A percentile compares a stretch with the other conserved stretches of the same genome.
Conservation (phyloP, 257 asterid species). For the Phtheirospermum japonicum region DNA sequence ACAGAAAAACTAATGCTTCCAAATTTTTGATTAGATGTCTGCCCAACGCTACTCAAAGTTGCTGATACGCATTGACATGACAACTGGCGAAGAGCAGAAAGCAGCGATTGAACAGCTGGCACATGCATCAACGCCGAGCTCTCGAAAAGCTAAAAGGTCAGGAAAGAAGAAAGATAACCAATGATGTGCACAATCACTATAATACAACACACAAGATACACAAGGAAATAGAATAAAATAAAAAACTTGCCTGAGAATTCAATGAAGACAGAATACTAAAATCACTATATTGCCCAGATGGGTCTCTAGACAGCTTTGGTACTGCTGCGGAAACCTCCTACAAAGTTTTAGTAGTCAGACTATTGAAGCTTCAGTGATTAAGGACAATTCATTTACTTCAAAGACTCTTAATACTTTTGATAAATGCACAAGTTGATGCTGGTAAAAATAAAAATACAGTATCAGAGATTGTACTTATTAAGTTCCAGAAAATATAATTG, state of each 20-base stretch:
- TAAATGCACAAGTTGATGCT: conserved; percentile 16
- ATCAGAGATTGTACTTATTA: neutral
- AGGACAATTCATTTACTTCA: conserved; percentile 16
- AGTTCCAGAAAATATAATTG: conserved; percentile 8
- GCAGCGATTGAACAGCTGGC: conserved; percentile 86
- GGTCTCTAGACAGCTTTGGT: conserved; percentile 81
- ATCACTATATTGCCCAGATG: conserved; percentile 94
- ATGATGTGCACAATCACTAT: conserved; percentile 23
- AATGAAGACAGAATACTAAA: conserved; percentile 89
- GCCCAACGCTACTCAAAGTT: conserved; percentile 60
- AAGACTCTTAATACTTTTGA: conserved; percentile 2
- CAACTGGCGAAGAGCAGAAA: conserved; percentile 88
- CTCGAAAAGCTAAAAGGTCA: conserved; percentile 69
- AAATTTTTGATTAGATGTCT: conserved; percentile 69
- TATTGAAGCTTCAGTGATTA: conserved; percentile 1
- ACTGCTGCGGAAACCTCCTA: conserved; percentile 87
- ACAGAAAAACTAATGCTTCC: conserved; percentile 86
- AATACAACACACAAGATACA: conserved; percentile 16
- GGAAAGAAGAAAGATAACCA: conserved; percentile 15
- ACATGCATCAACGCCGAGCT: conserved; percentile 93
- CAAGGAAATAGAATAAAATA: conserved; percentile 9
- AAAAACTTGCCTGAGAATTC: conserved; percentile 70
- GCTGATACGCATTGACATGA: conserved; percentile 75
- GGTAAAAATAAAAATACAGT: neutral
- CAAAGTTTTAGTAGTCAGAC: conserved; percentile 16